These are phyloP conservation scores for Boletus eberwhitei DNA, from an alignment of 768 basidiomycete species.

Conservation along the genomic window DNA sequence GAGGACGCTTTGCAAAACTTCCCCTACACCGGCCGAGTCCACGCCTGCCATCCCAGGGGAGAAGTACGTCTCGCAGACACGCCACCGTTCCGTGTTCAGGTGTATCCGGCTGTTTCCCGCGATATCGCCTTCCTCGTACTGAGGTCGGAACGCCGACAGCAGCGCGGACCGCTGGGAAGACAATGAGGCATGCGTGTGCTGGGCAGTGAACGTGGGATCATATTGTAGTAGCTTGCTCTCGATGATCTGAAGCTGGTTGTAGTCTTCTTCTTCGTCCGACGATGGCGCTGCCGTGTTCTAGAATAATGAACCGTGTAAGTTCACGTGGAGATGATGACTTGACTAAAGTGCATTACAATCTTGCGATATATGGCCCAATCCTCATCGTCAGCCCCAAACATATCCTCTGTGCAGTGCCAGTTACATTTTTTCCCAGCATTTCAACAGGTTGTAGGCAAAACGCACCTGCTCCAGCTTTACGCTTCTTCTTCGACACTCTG, in stretches of 20 bases:
- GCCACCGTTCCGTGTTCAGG: slow-evolving; percentile 84
- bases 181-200: slow-evolving; percentile 79
- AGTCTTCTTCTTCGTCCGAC: slow-evolving; percentile 89
- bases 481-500: slow-evolving; percentile 76
- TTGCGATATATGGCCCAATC: slow-evolving; percentile 99
- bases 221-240: slow-evolving; percentile 78
- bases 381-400: slow-evolving; percentile 90
- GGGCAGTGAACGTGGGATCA: slow-evolving; percentile 80
- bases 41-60: slow-evolving; percentile 92
- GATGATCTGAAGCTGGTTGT: slow-evolving; percentile 63
- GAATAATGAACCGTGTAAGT: neutral
- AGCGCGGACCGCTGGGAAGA: slow-evolving; percentile 78
- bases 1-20: slow-evolving; percentile 83
- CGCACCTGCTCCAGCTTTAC: slow-evolving; percentile 77
- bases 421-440: neutral
- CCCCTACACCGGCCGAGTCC: slow-evolving; percentile 92
- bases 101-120: slow-evolving; percentile 77
- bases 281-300: slow-evolving; percentile 70
- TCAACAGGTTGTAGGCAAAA: neutral
- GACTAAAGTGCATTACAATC: slow-evolving; percentile 55
- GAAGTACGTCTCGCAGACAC: slow-evolving; percentile 91
- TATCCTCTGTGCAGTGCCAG: slow-evolving; percentile 61
- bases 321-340: neutral
- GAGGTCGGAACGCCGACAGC: slow-evolving; percentile 79
- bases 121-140: slow-evolving; percentile 71